These are phyloP conservation scores for Paxillus rubicundulus DNA, from an alignment of 768 basidiomycete species.

Conservation along the genomic window DNA sequence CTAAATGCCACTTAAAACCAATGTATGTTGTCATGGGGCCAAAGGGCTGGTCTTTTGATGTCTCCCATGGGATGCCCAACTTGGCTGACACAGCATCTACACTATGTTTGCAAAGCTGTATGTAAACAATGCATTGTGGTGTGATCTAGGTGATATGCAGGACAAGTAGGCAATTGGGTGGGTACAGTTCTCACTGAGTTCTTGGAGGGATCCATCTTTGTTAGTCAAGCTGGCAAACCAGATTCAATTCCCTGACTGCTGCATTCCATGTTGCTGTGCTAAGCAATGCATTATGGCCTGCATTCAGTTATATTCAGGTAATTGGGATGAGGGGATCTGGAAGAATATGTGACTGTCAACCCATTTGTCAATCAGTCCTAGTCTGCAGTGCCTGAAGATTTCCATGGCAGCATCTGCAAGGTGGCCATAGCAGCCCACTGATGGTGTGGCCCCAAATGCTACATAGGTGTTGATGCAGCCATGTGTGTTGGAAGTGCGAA, in stretches of 20 bases:
- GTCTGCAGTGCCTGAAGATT: neutral
- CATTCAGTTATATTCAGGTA: neutral
- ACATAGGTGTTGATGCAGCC: neutral
- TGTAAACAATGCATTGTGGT: neutral
- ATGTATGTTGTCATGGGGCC: neutral
- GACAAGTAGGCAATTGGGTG: too few species aligned
- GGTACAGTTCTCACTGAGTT: too few species aligned
- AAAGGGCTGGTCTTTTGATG: slow-evolving; percentile 8
- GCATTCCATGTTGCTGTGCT: neutral
- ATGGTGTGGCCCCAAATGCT: neutral
- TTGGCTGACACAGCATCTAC: neutral
- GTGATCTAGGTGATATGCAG: too few species aligned
- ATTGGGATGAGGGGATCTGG: too few species aligned
- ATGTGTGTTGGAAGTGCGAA: too few species aligned
- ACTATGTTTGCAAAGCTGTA: neutral
- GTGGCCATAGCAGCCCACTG: neutral
- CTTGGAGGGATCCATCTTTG: too few species aligned
- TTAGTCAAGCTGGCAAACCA: neutral
- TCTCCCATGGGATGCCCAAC: slow-evolving; percentile 7
- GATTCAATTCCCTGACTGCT: neutral
- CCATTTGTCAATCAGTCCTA: neutral
- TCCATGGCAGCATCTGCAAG: neutral
- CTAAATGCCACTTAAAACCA: slow-evolving; percentile 40
- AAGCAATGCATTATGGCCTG: slow-evolving; percentile 7
- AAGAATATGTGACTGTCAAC: neutral